A percentile compares a stretch with the other conserved stretches of the same genome.
Evolutionary conservation across 495 filamentous ascomycete species (phyloP).

Genomic region (Trichoderma erinaceum): DNA sequence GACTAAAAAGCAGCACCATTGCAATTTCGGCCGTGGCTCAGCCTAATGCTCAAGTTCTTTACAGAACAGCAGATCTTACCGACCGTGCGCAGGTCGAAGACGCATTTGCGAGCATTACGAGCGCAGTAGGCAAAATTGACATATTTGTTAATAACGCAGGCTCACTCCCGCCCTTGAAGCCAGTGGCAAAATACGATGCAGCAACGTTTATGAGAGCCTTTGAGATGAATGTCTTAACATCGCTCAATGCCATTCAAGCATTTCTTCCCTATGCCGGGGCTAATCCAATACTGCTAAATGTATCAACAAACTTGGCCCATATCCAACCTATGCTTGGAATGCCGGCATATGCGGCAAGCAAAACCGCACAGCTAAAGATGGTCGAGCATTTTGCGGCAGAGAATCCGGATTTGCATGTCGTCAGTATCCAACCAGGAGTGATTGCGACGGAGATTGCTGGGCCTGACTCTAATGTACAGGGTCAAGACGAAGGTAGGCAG

Average conservation of each 20-base stretch:
- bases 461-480: no score
- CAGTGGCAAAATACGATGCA: neutral
- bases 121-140: neutral
- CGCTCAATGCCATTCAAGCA: neutral
- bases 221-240: neutral
- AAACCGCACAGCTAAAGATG: neutral
- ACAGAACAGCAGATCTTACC: neutral
- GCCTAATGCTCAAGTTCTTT: no score
- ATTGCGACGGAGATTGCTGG: neutral
- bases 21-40: neutral
- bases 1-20: neutral
- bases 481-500: no score
- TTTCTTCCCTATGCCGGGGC: neutral
- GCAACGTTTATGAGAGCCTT: neutral
- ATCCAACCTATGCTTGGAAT: neutral
- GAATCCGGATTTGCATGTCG: neutral
- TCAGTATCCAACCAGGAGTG: neutral
- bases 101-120: neutral
- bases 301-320: neutral
- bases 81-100: neutral
- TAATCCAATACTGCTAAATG: neutral
- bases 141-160: neutral
- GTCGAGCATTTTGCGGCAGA: neutral
- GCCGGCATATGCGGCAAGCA: neutral
- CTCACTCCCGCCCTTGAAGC: no score